Base-by-base conservation (phyloP, 2,329 filamentous ascomycete genomes). In the Verticillium tricorpus region DNA sequence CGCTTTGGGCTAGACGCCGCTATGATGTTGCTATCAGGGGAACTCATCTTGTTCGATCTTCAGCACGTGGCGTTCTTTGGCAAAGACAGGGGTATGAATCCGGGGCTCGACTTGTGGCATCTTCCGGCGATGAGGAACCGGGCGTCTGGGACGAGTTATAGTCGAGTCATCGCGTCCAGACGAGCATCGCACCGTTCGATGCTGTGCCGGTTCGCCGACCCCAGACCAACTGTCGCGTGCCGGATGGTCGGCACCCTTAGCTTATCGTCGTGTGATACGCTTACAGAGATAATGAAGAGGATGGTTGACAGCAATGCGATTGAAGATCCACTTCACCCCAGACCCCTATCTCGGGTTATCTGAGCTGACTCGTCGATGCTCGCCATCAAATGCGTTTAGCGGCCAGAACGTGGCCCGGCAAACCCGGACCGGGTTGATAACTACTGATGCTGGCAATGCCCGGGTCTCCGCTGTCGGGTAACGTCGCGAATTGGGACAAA, bases 1-100 rank as follows among this genome's bases (percentile, higher is more conserved):
- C 59, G 56, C 35, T 28, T 61, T 12, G 62, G 59, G 15, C 60
- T 65, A 54, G 62, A 57, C 58, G 45, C 45, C 45, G 19, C 45
- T 19, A 8, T 22, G 45, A 52, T 52, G 45, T 52, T 52, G n/a
- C 45, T 19, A n/a, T 52, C 45, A 22, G 45, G 45, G 19, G 45
- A 22, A 52, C n/a, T 52, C 45, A 52, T 52, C 3, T 12, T 25
- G 45, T 25, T 52, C 19, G 7, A 19, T 12, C n/a, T 22, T 12
- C 45, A 22, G 37, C 45, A 22, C 11, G n/a, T 25, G 45, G 45
- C 45, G 22, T 22, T 52, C 19, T 14, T 22, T 52, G 8, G n/a
- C 19, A 12, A 19, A 52, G 45, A 11, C 45, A 52, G 19, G 45
- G 45, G 45, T 28, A 11, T 25, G 19, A 25, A 25, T 52, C 45